Base-by-base conservation (phyloP, 495 filamentous ascomycete species). In the Penicillium cosmopolitanum region DNA sequence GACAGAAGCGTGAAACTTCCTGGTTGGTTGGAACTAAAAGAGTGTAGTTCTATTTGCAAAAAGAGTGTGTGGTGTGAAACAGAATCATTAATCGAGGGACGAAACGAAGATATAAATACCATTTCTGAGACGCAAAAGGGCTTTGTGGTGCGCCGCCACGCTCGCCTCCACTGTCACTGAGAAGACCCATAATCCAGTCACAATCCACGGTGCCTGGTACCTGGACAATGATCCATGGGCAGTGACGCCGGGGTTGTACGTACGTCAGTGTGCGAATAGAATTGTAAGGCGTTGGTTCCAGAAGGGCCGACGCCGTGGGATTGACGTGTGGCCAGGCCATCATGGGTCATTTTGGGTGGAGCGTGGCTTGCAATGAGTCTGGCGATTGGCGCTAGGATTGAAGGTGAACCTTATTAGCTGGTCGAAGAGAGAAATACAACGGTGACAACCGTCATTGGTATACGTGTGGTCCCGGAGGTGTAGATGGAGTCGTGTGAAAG, bases 1-100 rank as follows among this genome's bases (percentile, higher is more conserved):
- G 68, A 65, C 56, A 50, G 61, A 58, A 63, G 66, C 63, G 21
- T 50, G 40, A 47, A 58, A 61, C 64, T 66, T 70, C 63, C 43
- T 25, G 42, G 4, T 48, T 59, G 42, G 42, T 48, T 59, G 42
- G 42, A 59, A 57, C 48, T 33, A 50, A 64, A 64, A 40, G 63
- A 66, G 51, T 62, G 60, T 64, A 53, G 36, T 61, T 55, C 38
- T 46, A 56, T 48, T 48, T 48, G 46, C 46, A 31, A 46, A 47
- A 65, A 68, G 60, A 60, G 61, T 67, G 53, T 58, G 53, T 58
- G 60, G 19, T 51, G 28, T 35, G 48, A 50, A 38, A 56, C 28
- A 31, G 28, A 10, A 47, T 51, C 31, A 57, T 38, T 36, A 4
- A 55, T 25, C 33, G 5, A 53, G 33, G 9, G 50, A 35, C 35